Evolutionary conservation across 1,284 basidiomycete species (phyloP), one percentile per base, ranked within the genome.

Genomic region (Coniferiporia sulphurascens): DNA sequence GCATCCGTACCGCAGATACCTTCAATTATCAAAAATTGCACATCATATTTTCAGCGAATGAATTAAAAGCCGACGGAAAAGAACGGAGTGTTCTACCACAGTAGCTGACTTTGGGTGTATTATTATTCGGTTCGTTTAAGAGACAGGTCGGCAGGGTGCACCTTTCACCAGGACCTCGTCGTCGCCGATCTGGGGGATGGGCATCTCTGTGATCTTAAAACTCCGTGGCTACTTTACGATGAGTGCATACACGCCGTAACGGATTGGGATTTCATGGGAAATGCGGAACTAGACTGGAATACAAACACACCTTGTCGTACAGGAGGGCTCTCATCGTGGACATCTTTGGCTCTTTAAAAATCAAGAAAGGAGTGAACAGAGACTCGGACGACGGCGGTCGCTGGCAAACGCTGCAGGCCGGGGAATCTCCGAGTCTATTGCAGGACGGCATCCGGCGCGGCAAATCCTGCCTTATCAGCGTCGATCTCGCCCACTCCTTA

Each of bases 151-250:
- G 17, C 2, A 48, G 3, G 12, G 36, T 55, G 7, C 45, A 79
- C 79, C 79, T 72, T 83, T 82, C 66, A 84, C 72, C 56, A 84
- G 74, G 46, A 84, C 69, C 63, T 84, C 81, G 61, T 82, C 74
- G 58, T 80, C 77, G 44, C 71, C 72, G 64, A 78, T 74, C 62
- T 76, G 65, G 21, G 82, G 82, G 58, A 83, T 72, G 45, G 75
- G 73, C 7, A 74, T 70, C 52, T 74, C 58, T 50, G 62, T 68
- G 56, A 74, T 68, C 44, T 71, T 69, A 61, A 75, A 76, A 45
- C 72, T 66, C 55, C 64, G 54, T 41, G 74, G 72, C 72, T 74
- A 35, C 8, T 13, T 36, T 41, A 13, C 4, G 22, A 21, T 32
- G 22, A 48, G 44, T 3, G 17, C 15, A 46, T 9, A 19, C 44